Evolutionary conservation across 1,284 basidiomycete genomes (phyloP).

Genomic region (Microbotryum violaceum): DNA sequence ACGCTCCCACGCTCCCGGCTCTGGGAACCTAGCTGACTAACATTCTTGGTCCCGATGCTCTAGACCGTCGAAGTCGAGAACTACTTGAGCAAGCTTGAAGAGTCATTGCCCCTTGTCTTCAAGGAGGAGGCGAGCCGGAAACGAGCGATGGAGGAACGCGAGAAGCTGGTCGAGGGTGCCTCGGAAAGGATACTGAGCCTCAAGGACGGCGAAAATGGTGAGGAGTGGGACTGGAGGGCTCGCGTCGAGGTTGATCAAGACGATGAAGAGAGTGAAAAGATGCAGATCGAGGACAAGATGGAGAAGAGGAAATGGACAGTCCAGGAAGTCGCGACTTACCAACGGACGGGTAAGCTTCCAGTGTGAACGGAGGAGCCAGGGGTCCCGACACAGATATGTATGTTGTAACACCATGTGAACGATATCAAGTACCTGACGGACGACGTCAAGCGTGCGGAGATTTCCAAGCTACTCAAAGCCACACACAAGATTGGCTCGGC

Average conservation of each 20-base stretch:
- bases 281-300: background rate
- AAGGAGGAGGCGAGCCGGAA: background rate
- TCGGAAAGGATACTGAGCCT: background rate
- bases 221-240: conserved; percentile 4
- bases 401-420: too few relatives aligned
- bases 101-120: conserved; percentile 10
- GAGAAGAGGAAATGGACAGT: conserved; percentile 21
- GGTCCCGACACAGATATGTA: too few relatives aligned
- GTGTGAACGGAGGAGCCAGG: background rate
- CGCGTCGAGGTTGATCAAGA: conserved; percentile 4
- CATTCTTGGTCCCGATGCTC: background rate
- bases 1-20: too few relatives aligned
- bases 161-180: background rate
- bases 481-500: too few relatives aligned
- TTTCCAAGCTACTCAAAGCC: too few relatives aligned
- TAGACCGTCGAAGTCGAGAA: conserved; percentile 21
- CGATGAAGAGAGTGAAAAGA: conserved; percentile 7
- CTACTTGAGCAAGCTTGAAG: background rate
- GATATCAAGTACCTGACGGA: too few relatives aligned
- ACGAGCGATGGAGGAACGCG: background rate
- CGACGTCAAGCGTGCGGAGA: too few relatives aligned
- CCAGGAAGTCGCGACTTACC: conserved; percentile 9
- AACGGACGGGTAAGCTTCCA: conserved; percentile 15
- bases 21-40: background rate
- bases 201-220: background rate